Percentiles rank a stretch among this genome's conserved stretches.
These are phyloP conservation scores for Cutaneotrichosporon mucoides DNA, from an alignment of 1,284 basidiomycete genomes.

Conservation along the genomic window DNA sequence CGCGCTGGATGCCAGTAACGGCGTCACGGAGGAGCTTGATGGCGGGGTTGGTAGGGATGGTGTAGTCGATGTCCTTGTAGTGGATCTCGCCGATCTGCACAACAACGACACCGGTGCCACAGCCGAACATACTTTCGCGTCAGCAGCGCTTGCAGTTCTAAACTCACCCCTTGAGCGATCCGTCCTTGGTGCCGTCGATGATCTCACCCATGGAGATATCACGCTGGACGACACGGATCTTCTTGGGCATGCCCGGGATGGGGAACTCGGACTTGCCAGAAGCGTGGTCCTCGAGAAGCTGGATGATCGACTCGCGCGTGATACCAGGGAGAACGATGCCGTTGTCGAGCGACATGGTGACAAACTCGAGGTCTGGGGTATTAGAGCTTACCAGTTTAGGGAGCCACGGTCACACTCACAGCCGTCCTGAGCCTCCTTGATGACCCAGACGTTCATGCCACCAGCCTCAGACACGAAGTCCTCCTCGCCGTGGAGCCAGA, in stretches of 20 bases:
- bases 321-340: slow-evolving; percentile 48
- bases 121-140: slow-evolving; percentile 30
- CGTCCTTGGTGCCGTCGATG: slow-evolving; percentile 30
- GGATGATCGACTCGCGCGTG: slow-evolving; percentile 42
- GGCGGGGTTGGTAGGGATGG: slow-evolving; percentile 38
- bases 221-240: slow-evolving; percentile 44
- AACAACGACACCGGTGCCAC: slow-evolving; percentile 43
- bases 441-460: slow-evolving; percentile 45
- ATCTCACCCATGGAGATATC: slow-evolving; percentile 46
- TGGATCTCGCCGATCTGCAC: slow-evolving; percentile 35
- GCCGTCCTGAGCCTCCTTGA: slow-evolving; percentile 42
- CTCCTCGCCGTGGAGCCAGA: slow-evolving; percentile 45
- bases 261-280: slow-evolving; percentile 34
- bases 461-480: slow-evolving; percentile 46
- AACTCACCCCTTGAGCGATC: slow-evolving; percentile 40
- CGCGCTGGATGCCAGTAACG: slow-evolving; percentile 40
- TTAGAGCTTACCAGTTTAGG: no score
- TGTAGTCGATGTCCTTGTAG: slow-evolving; percentile 29
- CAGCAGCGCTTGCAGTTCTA: not conserved
- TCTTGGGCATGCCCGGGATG: slow-evolving; percentile 35
- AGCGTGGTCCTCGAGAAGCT: slow-evolving; percentile 37
- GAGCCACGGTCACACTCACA: slow-evolving; percentile 18
- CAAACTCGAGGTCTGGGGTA: slow-evolving; percentile 37
- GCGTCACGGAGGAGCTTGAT: slow-evolving; percentile 40
- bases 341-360: slow-evolving; percentile 44